These are phyloP conservation scores for Geotrichum klebahnii DNA, from an alignment of 1,139 yeast genomes.

Conservation along the genomic window DNA sequence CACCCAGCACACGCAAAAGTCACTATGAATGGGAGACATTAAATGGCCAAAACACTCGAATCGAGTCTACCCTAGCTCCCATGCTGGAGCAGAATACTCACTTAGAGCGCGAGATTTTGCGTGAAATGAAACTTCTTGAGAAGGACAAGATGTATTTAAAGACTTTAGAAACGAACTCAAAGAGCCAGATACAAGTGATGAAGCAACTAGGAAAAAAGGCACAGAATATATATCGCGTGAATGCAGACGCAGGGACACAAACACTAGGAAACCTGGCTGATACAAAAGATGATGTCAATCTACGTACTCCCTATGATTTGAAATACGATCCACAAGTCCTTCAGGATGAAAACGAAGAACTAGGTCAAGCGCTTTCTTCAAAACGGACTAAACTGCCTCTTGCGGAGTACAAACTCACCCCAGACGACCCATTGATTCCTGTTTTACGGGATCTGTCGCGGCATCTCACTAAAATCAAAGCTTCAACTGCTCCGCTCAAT, in stretches of 20 bases:
- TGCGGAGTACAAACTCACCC: not conserved
- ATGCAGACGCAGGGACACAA: not conserved
- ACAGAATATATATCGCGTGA: constrained; percentile 3
- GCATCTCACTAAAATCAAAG: not conserved
- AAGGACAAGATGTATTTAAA: constrained; percentile 22
- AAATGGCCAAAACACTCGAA: constrained; percentile 24
- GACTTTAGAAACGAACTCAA: constrained; percentile 20
- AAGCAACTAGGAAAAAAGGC: constrained; percentile 3
- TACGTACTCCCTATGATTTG: too few relatives aligned
- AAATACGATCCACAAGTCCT: not conserved
- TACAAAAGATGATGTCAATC: constrained; percentile 2
- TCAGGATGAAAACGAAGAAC: not conserved
- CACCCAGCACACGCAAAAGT: constrained; percentile 26
- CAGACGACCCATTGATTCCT: constrained; percentile 1
- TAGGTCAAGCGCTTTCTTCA: too few relatives aligned
- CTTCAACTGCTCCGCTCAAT: constrained; percentile 1
- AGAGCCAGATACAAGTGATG: constrained; percentile 9
- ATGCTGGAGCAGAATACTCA: constrained; percentile 29
- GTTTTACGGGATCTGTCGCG: not conserved
- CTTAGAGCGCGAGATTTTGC: constrained; percentile 27
- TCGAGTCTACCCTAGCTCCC: constrained; percentile 29
- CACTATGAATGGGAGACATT: constrained; percentile 26
- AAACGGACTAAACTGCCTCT: too few relatives aligned
- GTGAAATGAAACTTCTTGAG: constrained; percentile 23
- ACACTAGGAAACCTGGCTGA: not conserved